These are phyloP conservation scores for Ceratocystiopsis brevicomis DNA, from an alignment of 2,329 filamentous ascomycete genomes.

Conservation along the genomic window DNA sequence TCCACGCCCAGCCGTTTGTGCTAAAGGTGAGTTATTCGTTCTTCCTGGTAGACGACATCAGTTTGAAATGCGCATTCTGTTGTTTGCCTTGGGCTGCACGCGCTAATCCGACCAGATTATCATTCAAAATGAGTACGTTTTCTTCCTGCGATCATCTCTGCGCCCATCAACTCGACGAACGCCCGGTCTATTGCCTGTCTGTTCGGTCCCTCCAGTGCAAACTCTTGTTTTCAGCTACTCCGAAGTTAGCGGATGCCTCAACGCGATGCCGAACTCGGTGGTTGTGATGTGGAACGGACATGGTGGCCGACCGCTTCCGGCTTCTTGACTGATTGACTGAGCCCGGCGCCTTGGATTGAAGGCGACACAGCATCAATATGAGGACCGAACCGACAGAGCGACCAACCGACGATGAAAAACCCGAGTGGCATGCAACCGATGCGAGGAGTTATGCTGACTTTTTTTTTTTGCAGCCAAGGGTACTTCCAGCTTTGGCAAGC, in stretches of 20 bases:
- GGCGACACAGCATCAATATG: not conserved
- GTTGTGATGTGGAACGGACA: too few species aligned
- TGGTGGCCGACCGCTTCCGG: too few species aligned
- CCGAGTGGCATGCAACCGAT: not conserved
- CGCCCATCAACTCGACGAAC: not conserved
- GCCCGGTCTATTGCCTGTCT: not conserved
- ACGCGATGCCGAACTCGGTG: not conserved
- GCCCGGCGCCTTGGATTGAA: not conserved
- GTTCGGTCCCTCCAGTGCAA: not conserved
- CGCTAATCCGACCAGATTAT: slow-evolving; percentile 12
- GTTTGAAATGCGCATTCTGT: not conserved
- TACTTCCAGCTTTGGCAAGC: slow-evolving; percentile 31
- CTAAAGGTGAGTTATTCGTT: not conserved
- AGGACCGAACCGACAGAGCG: slow-evolving; percentile 6
- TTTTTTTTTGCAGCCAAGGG: slow-evolving; percentile 27
- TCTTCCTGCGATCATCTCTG: not conserved
- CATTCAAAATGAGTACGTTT: slow-evolving; percentile 39
- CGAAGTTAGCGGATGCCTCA: too few species aligned
- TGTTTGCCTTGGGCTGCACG: not conserved
- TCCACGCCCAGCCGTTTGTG: too few species aligned
- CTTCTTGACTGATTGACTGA: too few species aligned
- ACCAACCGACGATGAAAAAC: not conserved
- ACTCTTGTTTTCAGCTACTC: not conserved
- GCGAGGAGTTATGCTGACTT: not conserved
- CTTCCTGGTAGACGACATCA: not conserved